Base-by-base conservation (phyloP, 495 filamentous ascomycete species). In the Tuber calosporum region DNA sequence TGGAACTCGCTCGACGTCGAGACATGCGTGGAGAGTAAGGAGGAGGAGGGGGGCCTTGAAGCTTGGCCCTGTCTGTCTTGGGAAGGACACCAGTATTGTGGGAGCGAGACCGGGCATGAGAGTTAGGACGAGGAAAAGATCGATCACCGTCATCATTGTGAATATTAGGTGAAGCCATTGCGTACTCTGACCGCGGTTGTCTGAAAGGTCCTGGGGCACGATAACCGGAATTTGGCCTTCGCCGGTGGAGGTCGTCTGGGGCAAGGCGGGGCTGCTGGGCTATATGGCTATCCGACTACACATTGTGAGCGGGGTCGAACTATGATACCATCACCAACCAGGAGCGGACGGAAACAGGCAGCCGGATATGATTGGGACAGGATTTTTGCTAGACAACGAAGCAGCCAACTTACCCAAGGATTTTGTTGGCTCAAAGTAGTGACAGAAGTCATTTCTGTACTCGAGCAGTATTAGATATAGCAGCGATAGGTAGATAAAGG, bases 1-100 rank as follows among this genome's bases (percentile, higher is more conserved):
- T 84, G 69, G 26, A 62, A 13, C 53, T 62, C 53, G 53, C n/a
- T 30, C 53, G 53, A 30, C 53, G n/a, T 17, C 88, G 87, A 36
- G 72, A 75, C 69, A 86, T 88, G 74, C 87, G 88, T 11, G 87
- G 45, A 15, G 69, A 73, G 4, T 67, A 73, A 9, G 73, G 37
- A 67, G 71, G 76, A 58, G 74, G 48, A 48, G 76, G 69, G 3
- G 76, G 69, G 3, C 58, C 70, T 38, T 68, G 70, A 62, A 66
- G 66, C 36, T 73, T 74, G 6, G 70, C 62, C 37, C 72, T 73
- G 22, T 73, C 70, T 30, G 69, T 62, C 58, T 73, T 75, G 20
- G 73, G 76, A 20, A n/a, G n/a, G n/a, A 71, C 58, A 22, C 75
- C 70, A 22, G 75, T 42, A 68, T 67, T 69, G 20, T 62, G n/a